Conservation (phyloP, 768 basidiomycete species). For the Pisolithus microcarpus region DNA sequence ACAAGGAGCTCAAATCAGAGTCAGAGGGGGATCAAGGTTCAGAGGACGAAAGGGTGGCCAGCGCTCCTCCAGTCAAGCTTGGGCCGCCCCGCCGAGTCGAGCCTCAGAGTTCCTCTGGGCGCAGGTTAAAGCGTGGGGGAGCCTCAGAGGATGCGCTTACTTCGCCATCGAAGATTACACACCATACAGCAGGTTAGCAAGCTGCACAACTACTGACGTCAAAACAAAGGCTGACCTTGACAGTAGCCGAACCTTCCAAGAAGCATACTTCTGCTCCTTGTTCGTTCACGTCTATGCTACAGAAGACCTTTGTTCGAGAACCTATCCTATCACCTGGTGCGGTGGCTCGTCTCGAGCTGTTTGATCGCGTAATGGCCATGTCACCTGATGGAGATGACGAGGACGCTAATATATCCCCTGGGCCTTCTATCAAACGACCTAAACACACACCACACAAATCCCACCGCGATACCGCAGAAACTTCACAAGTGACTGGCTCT, state of each 20-base stretch:
- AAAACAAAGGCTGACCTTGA: not conserved
- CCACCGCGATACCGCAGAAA: too few relatives aligned
- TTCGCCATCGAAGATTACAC: not conserved
- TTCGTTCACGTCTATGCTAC: not conserved
- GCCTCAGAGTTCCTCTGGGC: not conserved
- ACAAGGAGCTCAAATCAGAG: not conserved
- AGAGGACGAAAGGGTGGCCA: conserved; percentile 3
- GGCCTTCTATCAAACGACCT: too few relatives aligned
- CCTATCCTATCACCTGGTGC: conserved; percentile 23
- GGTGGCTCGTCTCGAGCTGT: conserved; percentile 21
- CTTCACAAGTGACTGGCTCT: too few relatives aligned
- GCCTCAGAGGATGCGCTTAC: not conserved
- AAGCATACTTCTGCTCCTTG: not conserved
- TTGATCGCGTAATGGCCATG: conserved; percentile 20
- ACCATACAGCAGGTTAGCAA: not conserved
- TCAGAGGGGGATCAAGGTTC: not conserved
- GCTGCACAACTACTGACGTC: not conserved
- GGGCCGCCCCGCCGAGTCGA: conserved; percentile 22
- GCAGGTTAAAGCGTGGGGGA: not conserved
- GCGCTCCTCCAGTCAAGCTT: conserved; percentile 7
- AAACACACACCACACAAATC: too few relatives aligned
- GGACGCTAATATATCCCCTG: not conserved
- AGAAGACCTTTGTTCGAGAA: conserved; percentile 1
- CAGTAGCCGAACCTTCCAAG: not conserved
- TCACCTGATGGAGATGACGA: not conserved